phyloP scores from a whole-genome alignment of 75 land plant species.

The Cryptomeria japonica region DNA sequence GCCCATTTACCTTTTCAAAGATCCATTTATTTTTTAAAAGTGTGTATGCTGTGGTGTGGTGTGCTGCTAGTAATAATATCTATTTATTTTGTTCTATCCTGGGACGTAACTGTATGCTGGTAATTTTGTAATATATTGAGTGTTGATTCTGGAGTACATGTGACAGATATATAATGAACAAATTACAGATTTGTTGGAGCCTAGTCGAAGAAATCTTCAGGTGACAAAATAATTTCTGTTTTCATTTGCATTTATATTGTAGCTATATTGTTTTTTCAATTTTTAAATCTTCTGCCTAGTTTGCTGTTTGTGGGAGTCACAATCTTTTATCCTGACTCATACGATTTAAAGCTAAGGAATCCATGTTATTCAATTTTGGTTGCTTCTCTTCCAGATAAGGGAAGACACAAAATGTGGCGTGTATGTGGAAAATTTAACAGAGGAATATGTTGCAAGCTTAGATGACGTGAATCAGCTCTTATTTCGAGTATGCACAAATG shows the following conservation, averaged over 20 bases:
- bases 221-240: conserved; percentile 20
- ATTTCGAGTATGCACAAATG: conserved; percentile 11
- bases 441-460: conserved; percentile 73
- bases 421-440: conserved; percentile 84
- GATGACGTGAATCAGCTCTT: conserved; percentile 78
- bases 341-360: conserved; percentile 5
- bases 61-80: not conserved
- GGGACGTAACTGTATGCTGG: not conserved
- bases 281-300: not conserved
- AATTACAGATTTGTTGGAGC: conserved; percentile 72
- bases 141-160: not conserved
- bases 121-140: not conserved
- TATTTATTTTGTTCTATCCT: not conserved
- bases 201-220: conserved; percentile 62
- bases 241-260: not conserved
- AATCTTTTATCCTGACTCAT: not conserved
- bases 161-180: conserved; percentile 72
- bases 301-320: not conserved
- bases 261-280: not conserved
- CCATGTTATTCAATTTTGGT: not conserved
- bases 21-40: not conserved
- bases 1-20: not conserved
- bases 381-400: conserved; percentile 50
- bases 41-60: not conserved
- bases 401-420: conserved; percentile 83